Conservation (phyloP, 371 early-diverging fungal genomes). For the Actinomortierella wolfii region DNA sequence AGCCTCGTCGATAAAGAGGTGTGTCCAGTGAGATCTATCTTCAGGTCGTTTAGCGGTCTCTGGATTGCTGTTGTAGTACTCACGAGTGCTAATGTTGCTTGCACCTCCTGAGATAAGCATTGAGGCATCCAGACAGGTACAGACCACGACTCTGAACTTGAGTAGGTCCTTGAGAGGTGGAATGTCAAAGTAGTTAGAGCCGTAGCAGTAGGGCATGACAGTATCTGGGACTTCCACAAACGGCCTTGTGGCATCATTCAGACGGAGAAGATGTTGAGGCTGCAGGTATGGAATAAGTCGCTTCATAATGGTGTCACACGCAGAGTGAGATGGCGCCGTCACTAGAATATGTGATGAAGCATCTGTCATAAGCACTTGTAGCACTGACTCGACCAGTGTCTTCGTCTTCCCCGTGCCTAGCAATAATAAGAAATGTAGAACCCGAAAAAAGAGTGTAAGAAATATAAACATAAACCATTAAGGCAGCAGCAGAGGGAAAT, state of each 20-base stretch:
- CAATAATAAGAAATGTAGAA: too few species aligned
- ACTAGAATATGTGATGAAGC: constrained; percentile 29
- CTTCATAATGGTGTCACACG: constrained; percentile 41
- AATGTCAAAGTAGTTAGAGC: constrained; percentile 36
- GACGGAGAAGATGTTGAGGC: constrained; percentile 33
- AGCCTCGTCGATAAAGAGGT: constrained; percentile 58
- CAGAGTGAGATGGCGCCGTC: constrained; percentile 40
- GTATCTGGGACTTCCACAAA: constrained; percentile 37
- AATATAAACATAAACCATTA: background rate
- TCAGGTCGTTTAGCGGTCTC: constrained; percentile 3
- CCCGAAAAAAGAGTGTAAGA: background rate
- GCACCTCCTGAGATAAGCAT: constrained; percentile 48
- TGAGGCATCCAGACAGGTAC: constrained; percentile 50
- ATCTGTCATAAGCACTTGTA: constrained; percentile 33
- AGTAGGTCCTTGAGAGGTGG: constrained; percentile 45
- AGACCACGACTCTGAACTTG: constrained; percentile 49
- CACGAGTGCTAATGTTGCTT: constrained; percentile 36
- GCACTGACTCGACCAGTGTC: constrained; percentile 30
- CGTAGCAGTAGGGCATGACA: constrained; percentile 37
- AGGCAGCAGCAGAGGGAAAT: too few species aligned
- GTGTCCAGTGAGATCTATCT: constrained; percentile 43
- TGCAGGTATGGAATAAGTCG: constrained; percentile 42
- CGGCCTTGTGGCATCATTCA: constrained; percentile 33
- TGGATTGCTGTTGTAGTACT: constrained; percentile 12
- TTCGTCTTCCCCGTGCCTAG: constrained; percentile 44